Conservation (phyloP, 164 flowering plant species). For the Houttuynia cordata region DNA sequence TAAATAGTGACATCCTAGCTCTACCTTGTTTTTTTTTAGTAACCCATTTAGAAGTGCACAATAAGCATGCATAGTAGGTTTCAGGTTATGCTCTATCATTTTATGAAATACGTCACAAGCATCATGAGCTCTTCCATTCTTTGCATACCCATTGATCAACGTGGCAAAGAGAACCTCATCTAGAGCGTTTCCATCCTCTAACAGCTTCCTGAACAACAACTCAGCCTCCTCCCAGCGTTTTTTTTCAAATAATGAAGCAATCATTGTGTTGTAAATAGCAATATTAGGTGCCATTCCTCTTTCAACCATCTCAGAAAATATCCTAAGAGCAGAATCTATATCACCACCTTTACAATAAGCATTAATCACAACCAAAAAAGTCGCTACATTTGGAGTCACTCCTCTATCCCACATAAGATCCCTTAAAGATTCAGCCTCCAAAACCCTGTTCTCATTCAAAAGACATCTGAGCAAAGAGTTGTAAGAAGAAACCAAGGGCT, state of each 20-base stretch:
- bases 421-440: slow-evolving; percentile 22
- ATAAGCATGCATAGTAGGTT: slow-evolving; percentile 33
- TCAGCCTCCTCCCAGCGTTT: slow-evolving; percentile 42
- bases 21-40: slow-evolving; percentile 36
- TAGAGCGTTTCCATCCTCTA: slow-evolving; percentile 35
- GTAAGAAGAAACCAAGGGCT: slow-evolving; percentile 39
- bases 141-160: slow-evolving; percentile 47
- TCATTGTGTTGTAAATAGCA: slow-evolving; percentile 47
- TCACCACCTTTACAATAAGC: slow-evolving; percentile 41
- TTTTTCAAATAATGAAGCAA: slow-evolving; percentile 29
- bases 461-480: slow-evolving; percentile 53
- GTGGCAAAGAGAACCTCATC: slow-evolving; percentile 38
- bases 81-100: slow-evolving; percentile 30
- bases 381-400: slow-evolving; percentile 28
- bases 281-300: slow-evolving; percentile 44
- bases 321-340: slow-evolving; percentile 21
- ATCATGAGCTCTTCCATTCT: slow-evolving; percentile 24
- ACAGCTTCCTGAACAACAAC: slow-evolving; percentile 36
- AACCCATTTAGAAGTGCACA: slow-evolving; percentile 51
- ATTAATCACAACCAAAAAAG: slow-evolving; percentile 36
- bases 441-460: slow-evolving; percentile 24
- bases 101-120: slow-evolving; percentile 23
- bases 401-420: slow-evolving; percentile 27
- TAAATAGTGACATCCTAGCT: slow-evolving; percentile 36
- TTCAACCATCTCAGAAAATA: slow-evolving; percentile 31